Percentiles rank a stretch among this genome's conserved stretches.
phyloP scores from a whole-genome alignment of 2,329 filamentous ascomycete species.

The Venturia pyrina region DNA sequence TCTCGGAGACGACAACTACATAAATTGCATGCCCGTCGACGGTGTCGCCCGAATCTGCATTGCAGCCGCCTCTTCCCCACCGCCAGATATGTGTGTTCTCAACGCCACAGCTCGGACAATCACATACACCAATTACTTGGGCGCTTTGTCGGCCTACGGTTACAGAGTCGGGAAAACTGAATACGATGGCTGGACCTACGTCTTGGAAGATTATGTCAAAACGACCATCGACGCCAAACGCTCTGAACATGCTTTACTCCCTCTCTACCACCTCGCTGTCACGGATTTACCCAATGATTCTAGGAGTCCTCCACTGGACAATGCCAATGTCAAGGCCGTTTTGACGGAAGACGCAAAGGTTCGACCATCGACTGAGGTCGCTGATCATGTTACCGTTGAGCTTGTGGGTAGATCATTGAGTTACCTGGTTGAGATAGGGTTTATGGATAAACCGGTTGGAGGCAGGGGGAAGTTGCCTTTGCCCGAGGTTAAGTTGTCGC shows the following conservation, averaged over 20 bases:
- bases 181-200: slow-evolving; percentile 59
- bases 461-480: slow-evolving; percentile 26
- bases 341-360: slow-evolving; percentile 48
- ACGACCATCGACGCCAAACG: slow-evolving; percentile 44
- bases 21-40: slow-evolving; percentile 81
- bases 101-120: slow-evolving; percentile 72
- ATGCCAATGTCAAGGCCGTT: slow-evolving; percentile 55
- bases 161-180: slow-evolving; percentile 57
- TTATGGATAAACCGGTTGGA: slow-evolving; percentile 42
- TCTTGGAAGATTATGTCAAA: slow-evolving; percentile 56
- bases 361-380: slow-evolving; percentile 35
- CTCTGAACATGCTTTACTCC: slow-evolving; percentile 56
- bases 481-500: slow-evolving; percentile 35
- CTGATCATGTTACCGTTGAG: slow-evolving; percentile 46
- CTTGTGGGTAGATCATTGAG: slow-evolving; percentile 54
- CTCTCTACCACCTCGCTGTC: slow-evolving; percentile 64
- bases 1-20: slow-evolving; percentile 60
- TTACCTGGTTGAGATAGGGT: slow-evolving; percentile 53
- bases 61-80: slow-evolving; percentile 58
- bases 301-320: slow-evolving; percentile 64
- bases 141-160: slow-evolving; percentile 59
- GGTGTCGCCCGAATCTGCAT: slow-evolving; percentile 76
- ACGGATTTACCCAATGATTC: slow-evolving; percentile 60
- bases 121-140: slow-evolving; percentile 68
- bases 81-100: slow-evolving; percentile 48